phyloP scores from a whole-genome alignment of 2,329 filamentous ascomycete species.

The Tolypocladium guangdongense region DNA sequence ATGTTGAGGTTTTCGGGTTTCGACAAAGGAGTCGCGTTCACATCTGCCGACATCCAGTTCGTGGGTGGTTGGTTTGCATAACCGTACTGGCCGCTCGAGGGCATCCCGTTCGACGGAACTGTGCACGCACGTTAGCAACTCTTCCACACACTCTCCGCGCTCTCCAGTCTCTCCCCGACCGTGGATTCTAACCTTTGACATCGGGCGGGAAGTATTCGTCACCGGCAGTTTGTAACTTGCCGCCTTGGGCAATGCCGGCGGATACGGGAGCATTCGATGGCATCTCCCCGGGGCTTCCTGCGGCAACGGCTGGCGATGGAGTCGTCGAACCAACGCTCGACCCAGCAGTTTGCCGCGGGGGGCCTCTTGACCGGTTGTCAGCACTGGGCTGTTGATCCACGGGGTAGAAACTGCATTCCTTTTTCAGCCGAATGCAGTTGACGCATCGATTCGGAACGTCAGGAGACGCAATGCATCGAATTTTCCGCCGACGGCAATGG shows the following conservation, averaged over 20 bases:
- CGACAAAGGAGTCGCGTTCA: constrained; percentile 24
- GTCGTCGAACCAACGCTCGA: constrained; percentile 32
- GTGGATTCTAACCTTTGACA: constrained; percentile 28
- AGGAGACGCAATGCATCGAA: constrained; percentile 71
- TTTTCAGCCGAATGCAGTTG: constrained; percentile 89
- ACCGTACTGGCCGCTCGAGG: constrained; percentile 21
- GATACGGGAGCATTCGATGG: constrained; percentile 14
- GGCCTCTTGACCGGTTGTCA: constrained; percentile 31
- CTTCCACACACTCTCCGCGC: not conserved
- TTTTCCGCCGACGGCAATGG: constrained; percentile 87
- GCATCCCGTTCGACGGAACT: constrained; percentile 25
- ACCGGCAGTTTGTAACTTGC: constrained; percentile 22
- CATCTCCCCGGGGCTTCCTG: constrained; percentile 30
- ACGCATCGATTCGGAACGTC: constrained; percentile 73
- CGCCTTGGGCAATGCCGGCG: not conserved
- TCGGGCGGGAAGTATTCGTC: constrained; percentile 27
- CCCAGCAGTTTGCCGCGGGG: constrained; percentile 26
- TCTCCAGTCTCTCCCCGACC: not conserved
- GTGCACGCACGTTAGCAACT: not conserved
- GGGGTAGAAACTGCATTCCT: constrained; percentile 85
- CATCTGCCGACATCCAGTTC: constrained; percentile 35
- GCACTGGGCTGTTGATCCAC: constrained; percentile 63
- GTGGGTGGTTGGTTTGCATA: constrained; percentile 27
- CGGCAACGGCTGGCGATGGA: constrained; percentile 35
- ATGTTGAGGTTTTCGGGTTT: constrained; percentile 31